These are phyloP conservation scores for Trichoderma gamsii DNA, from an alignment of 495 filamentous ascomycete genomes.

Conservation along the genomic window DNA sequence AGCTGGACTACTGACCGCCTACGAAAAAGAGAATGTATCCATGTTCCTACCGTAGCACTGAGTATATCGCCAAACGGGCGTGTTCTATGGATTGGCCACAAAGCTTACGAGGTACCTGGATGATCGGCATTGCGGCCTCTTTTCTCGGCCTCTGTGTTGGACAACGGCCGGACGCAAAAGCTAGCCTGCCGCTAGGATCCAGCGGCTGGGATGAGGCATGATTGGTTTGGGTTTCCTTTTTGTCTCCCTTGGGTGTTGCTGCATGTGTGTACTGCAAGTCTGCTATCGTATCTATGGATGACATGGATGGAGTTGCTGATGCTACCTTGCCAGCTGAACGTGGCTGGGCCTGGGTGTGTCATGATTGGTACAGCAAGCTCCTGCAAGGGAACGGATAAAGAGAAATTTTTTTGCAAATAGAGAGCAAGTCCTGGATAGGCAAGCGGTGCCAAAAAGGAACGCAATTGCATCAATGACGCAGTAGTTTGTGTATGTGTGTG, in stretches of 20 bases:
- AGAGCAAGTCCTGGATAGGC: not conserved
- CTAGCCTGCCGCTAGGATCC: not conserved
- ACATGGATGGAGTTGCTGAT: not conserved
- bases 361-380: not conserved
- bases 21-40: not conserved
- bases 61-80: slow-evolving; percentile 3
- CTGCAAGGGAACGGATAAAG: not conserved
- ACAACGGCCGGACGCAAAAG: not conserved
- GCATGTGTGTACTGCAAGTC: not conserved
- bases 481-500: slow-evolving; percentile 5
- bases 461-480: slow-evolving; percentile 1
- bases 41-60: not conserved
- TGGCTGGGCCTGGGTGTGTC: not conserved
- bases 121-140: slow-evolving; percentile 9
- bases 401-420: not conserved
- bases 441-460: not conserved
- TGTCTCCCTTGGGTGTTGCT: not conserved
- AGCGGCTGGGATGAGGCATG: not conserved
- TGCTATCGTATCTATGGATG: not conserved
- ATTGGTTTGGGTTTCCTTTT: not conserved
- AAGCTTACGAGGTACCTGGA: slow-evolving; percentile 1
- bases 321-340: not conserved
- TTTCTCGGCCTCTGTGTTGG: not conserved
- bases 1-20: not conserved
- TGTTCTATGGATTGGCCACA: not conserved